Conservation (phyloP, 139 green algal genomes). For the Picochlorum sp. region DNA sequence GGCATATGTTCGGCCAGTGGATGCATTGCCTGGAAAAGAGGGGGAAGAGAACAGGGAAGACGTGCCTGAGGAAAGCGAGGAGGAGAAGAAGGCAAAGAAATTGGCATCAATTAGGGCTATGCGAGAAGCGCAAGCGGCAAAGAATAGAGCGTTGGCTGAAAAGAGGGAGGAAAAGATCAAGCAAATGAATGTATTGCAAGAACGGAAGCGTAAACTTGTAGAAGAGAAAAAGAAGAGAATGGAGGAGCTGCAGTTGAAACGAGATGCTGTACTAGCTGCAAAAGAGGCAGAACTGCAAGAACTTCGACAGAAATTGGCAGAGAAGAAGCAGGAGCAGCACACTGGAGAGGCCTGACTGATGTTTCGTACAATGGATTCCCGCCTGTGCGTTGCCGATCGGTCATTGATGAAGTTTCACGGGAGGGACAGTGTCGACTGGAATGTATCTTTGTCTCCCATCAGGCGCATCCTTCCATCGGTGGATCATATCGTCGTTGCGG, state of each 20-base stretch:
- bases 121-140: conserved; percentile 9
- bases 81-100: conserved; percentile 11
- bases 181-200: conserved; percentile 3
- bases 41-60: not conserved
- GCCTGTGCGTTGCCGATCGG: too few relatives aligned
- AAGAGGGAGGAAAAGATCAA: conserved; percentile 9
- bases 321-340: not conserved
- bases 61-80: not conserved
- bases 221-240: not conserved
- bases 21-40: not conserved
- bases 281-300: conserved; percentile 9
- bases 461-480: too few relatives aligned
- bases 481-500: not conserved
- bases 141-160: conserved; percentile 7
- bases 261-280: not conserved
- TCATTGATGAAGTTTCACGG: too few relatives aligned
- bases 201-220: not conserved
- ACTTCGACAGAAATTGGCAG: conserved; percentile 7
- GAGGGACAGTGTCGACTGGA: too few relatives aligned
- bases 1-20: not conserved
- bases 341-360: too few relatives aligned
- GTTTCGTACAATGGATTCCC: too few relatives aligned
- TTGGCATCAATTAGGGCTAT: not conserved
- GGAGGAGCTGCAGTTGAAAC: conserved; percentile 4
- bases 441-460: too few relatives aligned